Conservation (phyloP, 352 stramenopile species). For the Phytophthora vignae region DNA sequence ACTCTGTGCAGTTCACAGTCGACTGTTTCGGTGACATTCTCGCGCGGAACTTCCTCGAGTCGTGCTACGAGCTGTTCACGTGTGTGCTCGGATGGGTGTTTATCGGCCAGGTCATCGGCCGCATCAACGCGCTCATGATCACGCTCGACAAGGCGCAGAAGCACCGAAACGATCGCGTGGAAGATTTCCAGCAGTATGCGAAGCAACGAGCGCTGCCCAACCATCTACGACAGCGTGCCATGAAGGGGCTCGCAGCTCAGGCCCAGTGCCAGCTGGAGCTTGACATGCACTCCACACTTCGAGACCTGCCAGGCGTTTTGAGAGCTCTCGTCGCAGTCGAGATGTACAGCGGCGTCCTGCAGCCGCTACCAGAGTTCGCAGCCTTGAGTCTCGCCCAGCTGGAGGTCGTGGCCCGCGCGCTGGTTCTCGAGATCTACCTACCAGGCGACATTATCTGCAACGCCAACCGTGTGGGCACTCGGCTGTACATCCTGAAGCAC, state of each 20-base stretch:
- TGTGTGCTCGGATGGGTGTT: conserved; percentile 83
- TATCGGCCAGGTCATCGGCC: conserved; percentile 74
- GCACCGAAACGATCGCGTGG: conserved; percentile 53
- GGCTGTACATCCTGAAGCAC: conserved; percentile 60
- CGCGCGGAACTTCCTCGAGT: conserved; percentile 70
- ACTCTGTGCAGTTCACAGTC: conserved; percentile 64
- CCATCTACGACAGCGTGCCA: conserved; percentile 49
- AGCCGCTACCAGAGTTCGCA: conserved; percentile 45
- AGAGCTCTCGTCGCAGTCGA: conserved; percentile 55
- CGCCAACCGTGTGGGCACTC: conserved; percentile 45
- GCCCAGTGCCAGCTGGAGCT: conserved; percentile 59
- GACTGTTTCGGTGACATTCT: conserved; percentile 81
- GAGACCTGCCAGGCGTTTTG: conserved; percentile 51
- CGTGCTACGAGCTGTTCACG: conserved; percentile 62
- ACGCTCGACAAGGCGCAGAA: conserved; percentile 70
- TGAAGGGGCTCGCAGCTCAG: conserved; percentile 65
- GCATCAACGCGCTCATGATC: conserved; percentile 76
- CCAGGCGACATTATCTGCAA: conserved; percentile 71
- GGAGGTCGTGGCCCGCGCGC: conserved; percentile 52
- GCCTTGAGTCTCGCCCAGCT: conserved; percentile 52
- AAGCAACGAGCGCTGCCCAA: conserved; percentile 58
- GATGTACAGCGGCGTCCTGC: conserved; percentile 56
- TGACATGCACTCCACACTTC: conserved; percentile 46
- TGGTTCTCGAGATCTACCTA: conserved; percentile 74
- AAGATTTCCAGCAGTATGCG: conserved; percentile 79